Conservation (phyloP, 169 alveolate species). For the Theileria orientalis region DNA sequence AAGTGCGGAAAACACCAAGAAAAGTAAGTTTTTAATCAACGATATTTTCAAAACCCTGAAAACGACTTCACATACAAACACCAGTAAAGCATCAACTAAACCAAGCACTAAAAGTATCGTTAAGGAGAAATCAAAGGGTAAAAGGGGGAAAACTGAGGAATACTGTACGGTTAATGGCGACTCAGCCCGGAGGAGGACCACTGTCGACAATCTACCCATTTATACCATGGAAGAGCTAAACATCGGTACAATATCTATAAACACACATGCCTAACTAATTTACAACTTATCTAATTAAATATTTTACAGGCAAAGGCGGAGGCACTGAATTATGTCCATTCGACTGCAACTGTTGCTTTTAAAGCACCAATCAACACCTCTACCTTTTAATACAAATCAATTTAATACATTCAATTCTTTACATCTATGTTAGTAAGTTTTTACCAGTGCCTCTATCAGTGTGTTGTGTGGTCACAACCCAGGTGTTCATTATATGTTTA, state of each 20-base stretch:
- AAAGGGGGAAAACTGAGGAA: not conserved
- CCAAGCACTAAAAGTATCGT: not conserved
- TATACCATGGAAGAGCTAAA: conserved; percentile 75
- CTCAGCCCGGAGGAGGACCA: conserved; percentile 33
- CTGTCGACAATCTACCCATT: conserved; percentile 74
- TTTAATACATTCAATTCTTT: not conserved
- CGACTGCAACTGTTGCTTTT: conserved; percentile 75
- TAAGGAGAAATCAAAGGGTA: not conserved
- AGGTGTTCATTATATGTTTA: not conserved
- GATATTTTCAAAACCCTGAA: conserved; percentile 26
- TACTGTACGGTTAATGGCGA: conserved; percentile 12
- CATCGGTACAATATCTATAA: conserved; percentile 56
- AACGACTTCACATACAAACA: not conserved
- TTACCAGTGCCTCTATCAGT: not conserved
- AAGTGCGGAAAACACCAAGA: conserved; percentile 12
- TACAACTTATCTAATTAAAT: not conserved
- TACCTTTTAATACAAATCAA: conserved; percentile 24
- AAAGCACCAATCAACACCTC: too few relatives aligned
- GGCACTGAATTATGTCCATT: conserved; percentile 76
- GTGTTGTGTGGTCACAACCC: too few relatives aligned
- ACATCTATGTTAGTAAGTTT: not conserved
- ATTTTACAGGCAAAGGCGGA: conserved; percentile 72
- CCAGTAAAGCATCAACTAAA: not conserved
- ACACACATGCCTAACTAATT: not conserved
- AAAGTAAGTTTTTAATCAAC: conserved; percentile 16